Conservation (phyloP, 345 rosid species). For the Eucalyptus regnans region DNA sequence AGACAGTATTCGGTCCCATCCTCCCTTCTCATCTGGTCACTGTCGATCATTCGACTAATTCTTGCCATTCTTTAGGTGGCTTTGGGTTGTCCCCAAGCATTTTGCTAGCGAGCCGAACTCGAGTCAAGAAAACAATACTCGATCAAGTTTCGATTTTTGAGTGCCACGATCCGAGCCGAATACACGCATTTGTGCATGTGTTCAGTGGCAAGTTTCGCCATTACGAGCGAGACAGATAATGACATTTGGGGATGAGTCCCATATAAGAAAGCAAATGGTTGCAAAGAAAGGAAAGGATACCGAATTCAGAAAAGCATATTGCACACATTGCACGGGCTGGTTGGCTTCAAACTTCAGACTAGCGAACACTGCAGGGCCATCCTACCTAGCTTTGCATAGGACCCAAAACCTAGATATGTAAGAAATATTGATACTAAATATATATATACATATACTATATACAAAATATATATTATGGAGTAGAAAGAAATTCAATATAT, state of each 20-base stretch:
- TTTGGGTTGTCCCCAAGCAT: background rate
- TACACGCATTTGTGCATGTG: background rate
- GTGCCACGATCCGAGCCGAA: background rate
- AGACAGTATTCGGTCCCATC: background rate
- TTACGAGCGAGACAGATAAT: too few species aligned
- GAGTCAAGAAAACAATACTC: background rate
- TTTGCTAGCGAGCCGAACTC: background rate
- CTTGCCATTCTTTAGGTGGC: background rate
- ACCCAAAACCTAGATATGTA: background rate
- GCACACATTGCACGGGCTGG: background rate
- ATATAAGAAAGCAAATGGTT: too few species aligned
- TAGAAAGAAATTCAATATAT: too few species aligned
- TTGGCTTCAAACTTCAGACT: background rate
- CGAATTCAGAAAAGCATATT: background rate
- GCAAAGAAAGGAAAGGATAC: too few species aligned
- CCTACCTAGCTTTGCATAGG: background rate
- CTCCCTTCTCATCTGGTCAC: background rate
- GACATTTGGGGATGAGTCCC: too few species aligned
- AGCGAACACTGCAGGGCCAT: background rate
- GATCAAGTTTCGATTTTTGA: background rate
- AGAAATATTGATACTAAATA: too few species aligned
- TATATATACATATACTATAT: too few species aligned
- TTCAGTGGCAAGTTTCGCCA: background rate
- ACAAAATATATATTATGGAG: too few species aligned
- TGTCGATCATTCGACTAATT: background rate